Conservation (phyloP, 306 rosid species). For the Neltuma alba region DNA sequence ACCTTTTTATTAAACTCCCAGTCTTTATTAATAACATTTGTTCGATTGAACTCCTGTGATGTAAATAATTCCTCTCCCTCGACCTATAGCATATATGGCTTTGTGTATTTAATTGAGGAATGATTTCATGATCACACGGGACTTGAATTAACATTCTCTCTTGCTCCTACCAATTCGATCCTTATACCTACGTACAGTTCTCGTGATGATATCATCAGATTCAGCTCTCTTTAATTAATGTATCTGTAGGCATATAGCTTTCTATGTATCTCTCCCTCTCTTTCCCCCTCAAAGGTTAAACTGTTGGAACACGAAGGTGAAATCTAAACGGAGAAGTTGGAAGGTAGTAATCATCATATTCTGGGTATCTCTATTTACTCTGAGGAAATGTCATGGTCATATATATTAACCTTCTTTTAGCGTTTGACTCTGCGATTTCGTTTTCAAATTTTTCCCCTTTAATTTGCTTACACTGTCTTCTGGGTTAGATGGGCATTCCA, state of each 20-base stretch:
- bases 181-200: slow-evolving; percentile 17
- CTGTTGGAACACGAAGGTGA: neutral
- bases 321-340: slow-evolving; percentile 12
- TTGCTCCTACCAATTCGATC: neutral
- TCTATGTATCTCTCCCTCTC: neutral
- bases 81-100: neutral
- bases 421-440: neutral
- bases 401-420: slow-evolving; percentile 19
- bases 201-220: slow-evolving; percentile 33
- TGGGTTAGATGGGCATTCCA: slow-evolving; percentile 14
- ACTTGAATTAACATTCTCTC: neutral
- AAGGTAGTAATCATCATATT: neutral
- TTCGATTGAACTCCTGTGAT: slow-evolving; percentile 21
- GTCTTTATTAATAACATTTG: neutral
- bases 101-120: slow-evolving; percentile 26
- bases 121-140: slow-evolving; percentile 12
- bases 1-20: neutral
- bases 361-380: slow-evolving; percentile 1
- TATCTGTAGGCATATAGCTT: neutral
- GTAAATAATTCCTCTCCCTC: slow-evolving; percentile 2
- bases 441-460: neutral
- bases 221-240: slow-evolving; percentile 18
- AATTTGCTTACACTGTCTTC: slow-evolving; percentile 24
- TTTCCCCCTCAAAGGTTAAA: neutral
- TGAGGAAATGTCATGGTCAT: slow-evolving; percentile 10